These are phyloP conservation scores for Arctium lappa DNA, from an alignment of 129 eudicot species.

Conservation along the genomic window DNA sequence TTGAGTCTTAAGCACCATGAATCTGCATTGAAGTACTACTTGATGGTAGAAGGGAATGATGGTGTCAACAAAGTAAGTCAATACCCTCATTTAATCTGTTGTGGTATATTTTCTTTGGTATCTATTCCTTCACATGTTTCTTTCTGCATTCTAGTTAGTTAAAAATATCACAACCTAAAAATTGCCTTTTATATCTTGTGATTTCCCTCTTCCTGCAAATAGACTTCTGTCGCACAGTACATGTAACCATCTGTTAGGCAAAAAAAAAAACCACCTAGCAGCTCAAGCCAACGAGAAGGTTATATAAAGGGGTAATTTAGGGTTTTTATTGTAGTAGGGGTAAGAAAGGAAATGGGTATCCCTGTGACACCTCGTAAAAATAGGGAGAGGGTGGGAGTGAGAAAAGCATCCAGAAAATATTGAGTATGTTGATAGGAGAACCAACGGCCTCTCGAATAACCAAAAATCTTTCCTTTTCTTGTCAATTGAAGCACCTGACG, in stretches of 20 bases:
- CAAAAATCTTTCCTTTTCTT: no score
- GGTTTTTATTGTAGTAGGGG: not conserved
- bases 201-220: not conserved
- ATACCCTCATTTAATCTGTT: not conserved
- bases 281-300: no score
- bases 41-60: constrained; percentile 50
- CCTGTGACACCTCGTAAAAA: not conserved
- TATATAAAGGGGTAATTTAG: not conserved
- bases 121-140: not conserved
- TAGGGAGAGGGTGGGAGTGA: not conserved
- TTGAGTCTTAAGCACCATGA: constrained; percentile 47
- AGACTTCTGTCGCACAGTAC: not conserved
- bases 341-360: not conserved
- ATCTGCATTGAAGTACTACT: constrained; percentile 78
- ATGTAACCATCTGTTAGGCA: no score
- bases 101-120: not conserved
- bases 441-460: no score
- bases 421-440: not conserved
- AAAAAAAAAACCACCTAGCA: no score
- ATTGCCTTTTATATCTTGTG: not conserved
- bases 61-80: constrained; percentile 44
- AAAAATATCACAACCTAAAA: not conserved
- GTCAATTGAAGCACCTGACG: no score
- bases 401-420: not conserved
- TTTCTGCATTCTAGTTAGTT: not conserved